Evolutionary conservation across 169 alveolate species (phyloP), one percentile per base, ranked within the genome.

Genomic region (Cryptosporidium viatorum): DNA sequence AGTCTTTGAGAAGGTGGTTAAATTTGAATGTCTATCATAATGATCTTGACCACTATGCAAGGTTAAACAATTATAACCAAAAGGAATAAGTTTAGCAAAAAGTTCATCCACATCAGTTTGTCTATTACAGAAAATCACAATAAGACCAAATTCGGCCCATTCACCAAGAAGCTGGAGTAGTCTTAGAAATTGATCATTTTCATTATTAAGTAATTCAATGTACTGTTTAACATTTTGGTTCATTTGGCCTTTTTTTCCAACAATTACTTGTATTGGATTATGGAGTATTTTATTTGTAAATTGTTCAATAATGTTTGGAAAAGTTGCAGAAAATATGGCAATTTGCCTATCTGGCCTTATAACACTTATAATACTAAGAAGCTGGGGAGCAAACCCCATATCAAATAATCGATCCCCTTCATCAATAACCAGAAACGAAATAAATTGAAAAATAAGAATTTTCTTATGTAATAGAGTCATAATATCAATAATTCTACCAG

Each of bases 341-440:
- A 98, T 95, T 93, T 98, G 99, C 69, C 97, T 95, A 71, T 97
- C 99, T 16, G 97, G 97, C 70, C 99, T 86, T 26, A 95, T 95
- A 70, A 96, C 96, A 51, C 93, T 95, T 31, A 98, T 86, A 29
- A 98, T 97, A 85, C 97, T 96, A 6, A 94, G 86, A 3, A 98
- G 97, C 92, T 98, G 99, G 62, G 99, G 99, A 92, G 97, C 99
- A 93, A 98, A 98, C 6, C 99, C 99, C 98, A 98, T 94, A 92
- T 96, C 98, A 52, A 94, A 93, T 98, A 98, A 96, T 86, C 99
- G 93, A 86, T 98, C 99, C 8, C 99, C 99, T 95, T 98, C 99
- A 94, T 98, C 99, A 39, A 98, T 93, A n/a, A 98, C 99, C 14
- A 98, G 94, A 93, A 94, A 97, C 14, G 99, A 95, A n/a, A 96